A percentile compares a stretch with the other conserved stretches of the same genome.
These are phyloP conservation scores for Aspergillus sp. DNA, from an alignment of 2,329 filamentous ascomycete genomes.

Conservation along the genomic window DNA sequence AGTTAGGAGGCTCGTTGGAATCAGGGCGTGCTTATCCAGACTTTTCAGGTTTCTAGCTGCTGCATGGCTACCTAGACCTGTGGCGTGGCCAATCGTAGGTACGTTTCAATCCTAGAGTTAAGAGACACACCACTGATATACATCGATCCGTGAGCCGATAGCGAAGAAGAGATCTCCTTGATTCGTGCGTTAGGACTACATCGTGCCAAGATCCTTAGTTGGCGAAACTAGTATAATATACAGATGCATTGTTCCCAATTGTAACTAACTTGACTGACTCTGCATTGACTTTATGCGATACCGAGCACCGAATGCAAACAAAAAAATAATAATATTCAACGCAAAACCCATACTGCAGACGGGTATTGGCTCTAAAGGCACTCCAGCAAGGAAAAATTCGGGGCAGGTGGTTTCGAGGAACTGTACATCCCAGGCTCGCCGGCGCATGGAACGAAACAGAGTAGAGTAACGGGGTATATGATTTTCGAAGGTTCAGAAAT, in stretches of 20 bases:
- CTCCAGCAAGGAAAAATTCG: constrained; percentile 15
- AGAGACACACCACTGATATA: too few relatives aligned
- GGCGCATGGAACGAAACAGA: constrained; percentile 16
- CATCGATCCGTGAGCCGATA: too few relatives aligned
- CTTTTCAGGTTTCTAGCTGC: too few relatives aligned
- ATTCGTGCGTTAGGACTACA: not conserved
- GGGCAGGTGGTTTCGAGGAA: not conserved
- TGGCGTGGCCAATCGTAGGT: too few relatives aligned
- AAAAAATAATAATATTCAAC: constrained; percentile 3
- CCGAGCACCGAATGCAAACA: constrained; percentile 11
- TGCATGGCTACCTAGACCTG: too few relatives aligned
- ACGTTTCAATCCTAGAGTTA: too few relatives aligned
- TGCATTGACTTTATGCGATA: constrained; percentile 9
- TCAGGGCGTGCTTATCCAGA: too few relatives aligned
- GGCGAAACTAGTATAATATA: constrained; percentile 3
- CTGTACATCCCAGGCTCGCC: constrained; percentile 9
- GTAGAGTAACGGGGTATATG: constrained; percentile 24
- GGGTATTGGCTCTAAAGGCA: constrained; percentile 26
- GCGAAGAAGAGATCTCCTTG: not conserved
- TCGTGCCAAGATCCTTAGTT: not conserved
- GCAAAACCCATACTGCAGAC: constrained; percentile 27
- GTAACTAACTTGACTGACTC: constrained; percentile 9
- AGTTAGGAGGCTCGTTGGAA: too few relatives aligned
- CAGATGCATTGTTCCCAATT: constrained; percentile 13
- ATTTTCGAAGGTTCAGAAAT: constrained; percentile 19